These are phyloP conservation scores for Hygrocybe punicea DNA, from an alignment of 768 basidiomycete species.

Conservation along the genomic window DNA sequence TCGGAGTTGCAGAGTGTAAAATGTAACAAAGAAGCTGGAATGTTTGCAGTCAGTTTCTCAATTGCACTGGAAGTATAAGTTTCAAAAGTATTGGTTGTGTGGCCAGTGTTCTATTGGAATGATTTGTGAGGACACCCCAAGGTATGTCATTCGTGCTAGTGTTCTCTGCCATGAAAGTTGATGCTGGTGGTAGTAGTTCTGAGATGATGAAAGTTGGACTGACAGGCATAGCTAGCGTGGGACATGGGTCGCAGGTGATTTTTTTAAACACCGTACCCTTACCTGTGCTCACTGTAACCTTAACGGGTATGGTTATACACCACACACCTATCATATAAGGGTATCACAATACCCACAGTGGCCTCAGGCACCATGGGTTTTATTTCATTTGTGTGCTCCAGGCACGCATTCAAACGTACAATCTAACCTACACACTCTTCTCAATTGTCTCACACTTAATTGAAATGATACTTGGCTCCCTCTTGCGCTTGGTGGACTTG, in stretches of 20 bases:
- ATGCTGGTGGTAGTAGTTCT: too few relatives aligned
- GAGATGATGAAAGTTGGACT: too few relatives aligned
- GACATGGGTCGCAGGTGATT: neutral
- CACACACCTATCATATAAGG: neutral
- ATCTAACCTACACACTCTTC: neutral
- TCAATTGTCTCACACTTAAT: neutral
- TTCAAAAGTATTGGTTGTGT: too few relatives aligned
- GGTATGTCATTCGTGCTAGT: too few relatives aligned
- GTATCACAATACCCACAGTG: neutral
- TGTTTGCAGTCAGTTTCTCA: too few relatives aligned
- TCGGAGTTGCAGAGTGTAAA: too few relatives aligned
- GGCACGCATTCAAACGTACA: neutral
- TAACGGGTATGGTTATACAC: neutral
- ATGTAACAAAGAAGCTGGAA: too few relatives aligned
- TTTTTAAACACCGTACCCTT: neutral
- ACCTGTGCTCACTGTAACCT: neutral
- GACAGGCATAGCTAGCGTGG: neutral
- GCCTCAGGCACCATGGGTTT: neutral
- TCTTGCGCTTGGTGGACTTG: neutral
- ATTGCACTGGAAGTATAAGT: too few relatives aligned
- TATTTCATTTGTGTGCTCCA: too few relatives aligned
- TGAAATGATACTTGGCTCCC: neutral
- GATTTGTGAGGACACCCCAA: too few relatives aligned
- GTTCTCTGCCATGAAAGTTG: too few relatives aligned
- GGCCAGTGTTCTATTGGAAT: too few relatives aligned